Base-by-base conservation (phyloP, 2,329 filamentous ascomycete species). In the Xenosphaeropsis pyriputrescens region DNA sequence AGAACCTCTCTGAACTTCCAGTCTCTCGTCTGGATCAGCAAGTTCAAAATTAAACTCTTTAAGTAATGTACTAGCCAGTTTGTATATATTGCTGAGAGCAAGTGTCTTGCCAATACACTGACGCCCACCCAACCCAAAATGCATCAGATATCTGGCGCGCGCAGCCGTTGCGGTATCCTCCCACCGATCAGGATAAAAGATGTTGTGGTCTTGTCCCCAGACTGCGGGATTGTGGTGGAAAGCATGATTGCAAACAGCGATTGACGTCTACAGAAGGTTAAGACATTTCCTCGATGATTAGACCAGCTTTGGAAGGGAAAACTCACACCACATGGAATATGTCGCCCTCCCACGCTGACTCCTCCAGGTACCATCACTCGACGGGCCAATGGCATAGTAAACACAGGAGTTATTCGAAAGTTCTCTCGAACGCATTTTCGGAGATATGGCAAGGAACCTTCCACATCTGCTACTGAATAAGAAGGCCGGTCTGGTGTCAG, bases 91-190 rank as follows among this genome's bases (percentile, higher is more conserved):
- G 2, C 50, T 52, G 39, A 48, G 48, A 1, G 55, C 57, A 7
- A 59, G 44, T 2, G 46, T 57, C 39, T 55, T 54, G 6, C 57
- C 56, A 15, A 59, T 55, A 37, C 55, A 60, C 38, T 51, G 47
- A 4, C 55, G 47, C 2, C 48, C 47, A 1, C 56, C 56, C 1
- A 54, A 41, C 1, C 56, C 53, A 41, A 58, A 60, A 36, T 55
- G 56, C 51, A 58, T 57, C 18, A 59, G 41, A 8, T 49, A 47
- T 13, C 46, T 41, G 1, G 48, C 43, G 9, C 46, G 44, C 1
- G 17, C 41, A 1, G 43, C 41, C 5, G 38, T 43, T 7, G 45
- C 38, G 1, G 46, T 40, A 8, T 43, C 19, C 6, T 52, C 40
- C 52, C 52, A 58, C n/a, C 57, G 43, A 2, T 6, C 22, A 2